Evolutionary conservation across 179 eudicot genomes (phyloP).

Genomic region (Corrigiola litoralis): DNA sequence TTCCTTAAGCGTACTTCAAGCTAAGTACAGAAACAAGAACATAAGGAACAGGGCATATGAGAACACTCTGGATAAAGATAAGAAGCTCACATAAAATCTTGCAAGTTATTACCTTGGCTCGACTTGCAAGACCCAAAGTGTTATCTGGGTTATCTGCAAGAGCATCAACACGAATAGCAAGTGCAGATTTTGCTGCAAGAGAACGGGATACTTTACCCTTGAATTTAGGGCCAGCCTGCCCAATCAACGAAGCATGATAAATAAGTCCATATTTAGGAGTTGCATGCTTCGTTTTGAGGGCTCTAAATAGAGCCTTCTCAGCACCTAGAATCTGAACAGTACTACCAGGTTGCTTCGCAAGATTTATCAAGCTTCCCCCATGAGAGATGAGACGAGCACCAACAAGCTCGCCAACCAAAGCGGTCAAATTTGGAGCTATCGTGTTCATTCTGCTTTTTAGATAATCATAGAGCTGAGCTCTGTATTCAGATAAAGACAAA

Average conservation of each 20-base stretch:
- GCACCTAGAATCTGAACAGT: slow-evolving; percentile 98
- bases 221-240: slow-evolving; percentile 92
- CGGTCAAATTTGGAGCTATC: slow-evolving; percentile 93
- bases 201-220: slow-evolving; percentile 94
- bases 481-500: slow-evolving; percentile 71
- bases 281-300: slow-evolving; percentile 91
- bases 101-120: slow-evolving; percentile 45
- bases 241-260: slow-evolving; percentile 89
- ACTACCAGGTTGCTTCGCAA: slow-evolving; percentile 97
- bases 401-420: slow-evolving; percentile 93
- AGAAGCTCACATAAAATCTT: neutral
- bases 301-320: slow-evolving; percentile 94
- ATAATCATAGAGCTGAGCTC: slow-evolving; percentile 90
- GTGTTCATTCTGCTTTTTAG: slow-evolving; percentile 92
- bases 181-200: slow-evolving; percentile 81
- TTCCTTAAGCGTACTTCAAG: slow-evolving; percentile 83
- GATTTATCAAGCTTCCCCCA: slow-evolving; percentile 90
- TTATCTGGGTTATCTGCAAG: slow-evolving; percentile 82
- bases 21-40: slow-evolving; percentile 26
- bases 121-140: slow-evolving; percentile 80
- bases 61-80: neutral
- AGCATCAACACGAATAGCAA: slow-evolving; percentile 91
- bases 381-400: slow-evolving; percentile 96
- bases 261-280: slow-evolving; percentile 97
- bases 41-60: neutral